Base-by-base conservation (phyloP, 148 eudicot species). In the Camellia sinensis region DNA sequence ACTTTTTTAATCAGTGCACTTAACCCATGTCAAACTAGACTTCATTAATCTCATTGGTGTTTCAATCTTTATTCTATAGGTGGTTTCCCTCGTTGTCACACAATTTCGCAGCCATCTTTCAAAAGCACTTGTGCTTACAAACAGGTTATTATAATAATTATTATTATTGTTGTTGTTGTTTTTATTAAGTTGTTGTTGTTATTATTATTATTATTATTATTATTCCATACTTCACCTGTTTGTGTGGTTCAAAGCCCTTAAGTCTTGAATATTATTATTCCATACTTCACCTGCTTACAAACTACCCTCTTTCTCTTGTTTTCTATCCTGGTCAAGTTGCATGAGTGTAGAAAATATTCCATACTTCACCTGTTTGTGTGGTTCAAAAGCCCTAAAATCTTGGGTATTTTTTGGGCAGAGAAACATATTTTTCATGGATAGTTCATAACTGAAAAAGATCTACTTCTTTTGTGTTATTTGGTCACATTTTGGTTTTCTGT, bases 91-190 rank as follows among this genome's bases (percentile, higher is more conserved):
- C 64, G 87, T 92, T 78, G 89, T 86, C 71, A 85, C 95, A 44
- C 97, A 88, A 80, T 96, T 91, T 78, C 97, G 98, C 74, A 94
- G 92, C 84, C 84, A 85, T 81, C 93, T 96, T 60, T 93, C 99
- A 48, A 96, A 94, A 81, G 94, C 94, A 67, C 95, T 96, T 48
- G 89, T 89, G 74, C 88, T 94, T 73, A 91, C 98, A 63, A 94
- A 94, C 88, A 92, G 97, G 99, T 95, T 79, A 80, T 60, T 71
- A 3, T 61, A 46, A 52, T 7, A n/a, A 43, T 62, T 62, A 29
- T 29, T 29, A 29, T 29, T 80, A 7, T 50, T 52, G 22, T 50
- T 61, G 67, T 19, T 2, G 11, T 13, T 1, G 4, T 8, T n/a
- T n/a, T n/a, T n/a, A n/a, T n/a, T 63, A 18, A 7, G 12, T 29